Conservation (phyloP, 164 flowering plant species). For the Santalum album region DNA sequence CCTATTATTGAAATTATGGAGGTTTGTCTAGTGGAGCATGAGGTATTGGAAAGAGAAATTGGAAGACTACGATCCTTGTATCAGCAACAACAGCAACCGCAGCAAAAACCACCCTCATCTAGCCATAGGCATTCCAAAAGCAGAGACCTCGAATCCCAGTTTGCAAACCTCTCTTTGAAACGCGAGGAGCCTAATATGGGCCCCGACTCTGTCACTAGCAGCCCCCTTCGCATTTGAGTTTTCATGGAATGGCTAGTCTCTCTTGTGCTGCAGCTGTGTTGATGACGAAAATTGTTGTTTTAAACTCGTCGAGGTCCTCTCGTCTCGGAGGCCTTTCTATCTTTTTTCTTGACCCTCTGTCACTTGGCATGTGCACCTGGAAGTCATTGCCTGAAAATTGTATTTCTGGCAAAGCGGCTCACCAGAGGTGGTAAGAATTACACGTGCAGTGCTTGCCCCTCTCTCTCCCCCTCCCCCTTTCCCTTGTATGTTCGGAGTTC, state of each 20-base stretch:
- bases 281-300: constrained; percentile 6
- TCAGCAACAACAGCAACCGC: constrained; percentile 48
- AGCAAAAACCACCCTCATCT: constrained; percentile 34
- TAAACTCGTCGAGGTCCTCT: constrained; percentile 7
- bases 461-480: not conserved
- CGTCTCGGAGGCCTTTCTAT: constrained; percentile 7
- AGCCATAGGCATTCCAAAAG: constrained; percentile 58
- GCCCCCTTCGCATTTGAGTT: constrained; percentile 41
- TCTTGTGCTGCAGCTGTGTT: not conserved
- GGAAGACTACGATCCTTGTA: constrained; percentile 53
- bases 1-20: not conserved
- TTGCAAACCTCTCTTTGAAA: constrained; percentile 65
- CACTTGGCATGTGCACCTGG: constrained; percentile 39
- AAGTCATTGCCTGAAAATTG: constrained; percentile 20
- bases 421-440: constrained; percentile 42
- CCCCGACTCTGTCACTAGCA: constrained; percentile 31
- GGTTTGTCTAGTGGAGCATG: constrained; percentile 75
- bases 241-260: not conserved
- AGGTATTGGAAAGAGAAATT: constrained; percentile 84
- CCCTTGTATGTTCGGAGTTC: no score
- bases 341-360: not conserved
- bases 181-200: constrained; percentile 44
- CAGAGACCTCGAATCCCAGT: constrained; percentile 72
- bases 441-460: not conserved
- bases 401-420: constrained; percentile 21